Base-by-base conservation (phyloP, 2,329 filamentous ascomycete genomes). In the Albifimbria verrucaria region DNA sequence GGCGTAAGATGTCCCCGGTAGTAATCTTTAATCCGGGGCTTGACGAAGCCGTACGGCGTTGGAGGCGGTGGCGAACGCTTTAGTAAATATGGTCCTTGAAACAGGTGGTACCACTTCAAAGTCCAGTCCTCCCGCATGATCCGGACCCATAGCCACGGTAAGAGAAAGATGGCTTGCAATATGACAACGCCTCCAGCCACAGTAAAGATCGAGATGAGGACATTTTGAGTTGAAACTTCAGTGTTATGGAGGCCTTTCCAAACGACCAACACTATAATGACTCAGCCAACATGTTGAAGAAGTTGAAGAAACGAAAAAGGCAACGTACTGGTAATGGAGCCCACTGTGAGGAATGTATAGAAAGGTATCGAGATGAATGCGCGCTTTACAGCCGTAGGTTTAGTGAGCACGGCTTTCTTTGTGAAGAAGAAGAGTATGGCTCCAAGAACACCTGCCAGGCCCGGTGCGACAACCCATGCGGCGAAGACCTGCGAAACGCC, bases 41-140 rank as follows among this genome's bases (percentile, higher is more conserved):
- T 79, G 48, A 64, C 56, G 46, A 72, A 75, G 7, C 72, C 73
- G 49, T 53, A 49, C 0, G 71, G 70, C 3, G 69, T 67, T 0
- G 70, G 65, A 0, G 70, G 70, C 0, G 70, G 68, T 0, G 63
- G 62, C 15, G 68, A 62, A 17, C 76, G 71, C 22, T 60, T 64
- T 11, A 78, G 70, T 1, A 81, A 70, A 28, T 76, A 64, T 12
- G 77, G 78, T 0, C 80, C 80, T 11, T 72, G 66, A 57, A 76
- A 68, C 26, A 76, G 61, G 50, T 81, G 69, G 59, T 75, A 80
- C 67, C 72, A 73, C 53, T 71, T 75, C 7, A 83, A 62, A 17
- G 73, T 72, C 72, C 77, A 80, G 59, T 83, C 80, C 41, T 80
- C 73, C 47, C 71, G 67, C 56, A 81, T 66, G 18, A 82, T 73